Percentiles rank a stretch among this genome's conserved stretches.
Conservation (phyloP, 139 green algal genomes). For the Monoraphidium neglectum region DNA sequence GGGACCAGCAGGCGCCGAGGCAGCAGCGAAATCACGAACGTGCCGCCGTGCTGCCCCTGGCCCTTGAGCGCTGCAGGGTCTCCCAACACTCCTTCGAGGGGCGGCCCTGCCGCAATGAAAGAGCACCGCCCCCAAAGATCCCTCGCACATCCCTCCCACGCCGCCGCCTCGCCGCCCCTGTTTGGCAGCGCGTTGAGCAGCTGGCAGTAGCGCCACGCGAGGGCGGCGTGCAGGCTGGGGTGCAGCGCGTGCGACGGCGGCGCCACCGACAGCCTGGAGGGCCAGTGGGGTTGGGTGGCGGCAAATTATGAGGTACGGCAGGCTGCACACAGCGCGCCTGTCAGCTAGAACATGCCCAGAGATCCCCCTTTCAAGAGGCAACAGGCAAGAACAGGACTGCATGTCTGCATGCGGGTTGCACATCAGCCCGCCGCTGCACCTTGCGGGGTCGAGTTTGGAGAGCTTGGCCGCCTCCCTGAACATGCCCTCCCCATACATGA, state of each 20-base stretch:
- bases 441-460: conserved; percentile 21
- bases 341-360: no score
- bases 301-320: background rate
- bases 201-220: conserved; percentile 74
- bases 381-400: no score
- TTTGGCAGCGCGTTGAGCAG: conserved; percentile 75
- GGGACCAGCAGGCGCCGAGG: conserved; percentile 27
- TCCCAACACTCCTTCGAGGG: conserved; percentile 34
- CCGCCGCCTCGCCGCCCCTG: conserved; percentile 34
- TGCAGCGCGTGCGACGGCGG: conserved; percentile 41
- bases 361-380: no score
- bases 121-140: conserved; percentile 28
- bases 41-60: conserved; percentile 26
- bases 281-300: background rate
- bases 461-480: conserved; percentile 59
- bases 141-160: conserved; percentile 32
- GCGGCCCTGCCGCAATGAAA: background rate
- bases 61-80: conserved; percentile 35
- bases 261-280: no score
- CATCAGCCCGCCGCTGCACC: background rate
- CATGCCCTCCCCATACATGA: conserved; percentile 80
- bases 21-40: conserved; percentile 31
- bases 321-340: background rate
- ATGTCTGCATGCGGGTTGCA: background rate
- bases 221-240: conserved; percentile 49